Base-by-base conservation (phyloP, 1,139 yeast species). In the Suhomyces chickasaworum region DNA sequence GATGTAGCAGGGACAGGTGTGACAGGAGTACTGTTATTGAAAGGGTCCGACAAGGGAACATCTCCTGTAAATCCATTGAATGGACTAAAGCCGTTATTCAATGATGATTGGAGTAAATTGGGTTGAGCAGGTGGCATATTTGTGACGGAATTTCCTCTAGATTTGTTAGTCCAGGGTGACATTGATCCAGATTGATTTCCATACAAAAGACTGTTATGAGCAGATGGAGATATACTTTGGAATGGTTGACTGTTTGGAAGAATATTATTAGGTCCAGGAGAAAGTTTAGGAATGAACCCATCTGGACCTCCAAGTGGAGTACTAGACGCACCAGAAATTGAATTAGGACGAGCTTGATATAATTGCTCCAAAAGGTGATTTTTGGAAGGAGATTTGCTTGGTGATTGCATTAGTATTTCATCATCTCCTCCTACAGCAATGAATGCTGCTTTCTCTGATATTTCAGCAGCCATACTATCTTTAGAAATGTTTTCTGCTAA, bases 321-420 rank as follows among this genome's bases (percentile, higher is more conserved):
- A 4, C 57, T 52, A 7, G 64, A 52, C 7, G 61, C 45, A n/a
- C 51, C 53, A 7, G 69, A 60, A 13, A 58, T 46, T 1, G 70
- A 59, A 7, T 62, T 54, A 1, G 73, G 69, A 36, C 62, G 64
- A 4, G 71, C 64, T 39, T 65, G 73, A 50, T 68, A 69, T 33
- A 69, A 56, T 46, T 65, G 73, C 33, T 69, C 72, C 40, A 69
- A 58, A 33, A 69, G 54, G 42, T 65, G 72, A 48, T 68, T 68
- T 20, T 58, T 58, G 6, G 61, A 50, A 10, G 66, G 58, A 1
- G 61, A 49, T 16, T 32, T 40, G 8, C 36, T 38, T 8, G 45
- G 37, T 4, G 43, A 23, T 9, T 29, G 35, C 3, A 27, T 6
- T 7, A 23, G n/a, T 4, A 34, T 18, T 15, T 37, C 45, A 12